A percentile compares a stretch with the other conserved stretches of the same genome.
phyloP scores from a whole-genome alignment of 768 basidiomycete genomes.

The Tephrocybe sp. region DNA sequence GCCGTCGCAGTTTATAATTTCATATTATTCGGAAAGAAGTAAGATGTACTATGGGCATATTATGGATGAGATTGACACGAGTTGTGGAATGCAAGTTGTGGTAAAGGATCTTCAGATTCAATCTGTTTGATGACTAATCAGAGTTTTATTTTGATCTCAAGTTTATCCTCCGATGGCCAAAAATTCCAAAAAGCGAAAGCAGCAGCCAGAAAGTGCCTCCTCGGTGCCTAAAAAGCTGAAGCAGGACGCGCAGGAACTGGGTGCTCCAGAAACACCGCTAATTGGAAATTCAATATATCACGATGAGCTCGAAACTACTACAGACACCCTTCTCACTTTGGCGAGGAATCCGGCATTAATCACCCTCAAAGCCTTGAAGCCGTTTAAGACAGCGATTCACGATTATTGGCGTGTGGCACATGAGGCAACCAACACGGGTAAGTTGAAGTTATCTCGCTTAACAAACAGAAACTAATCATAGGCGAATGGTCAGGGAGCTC shows the following conservation, averaged over 20 bases:
- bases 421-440: conserved; percentile 33
- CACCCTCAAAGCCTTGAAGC: conserved; percentile 31
- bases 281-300: conserved; percentile 32
- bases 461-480: neutral
- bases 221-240: conserved; percentile 18
- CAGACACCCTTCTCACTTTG: conserved; percentile 31
- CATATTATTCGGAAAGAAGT: too few species aligned
- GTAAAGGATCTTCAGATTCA: neutral
- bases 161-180: conserved; percentile 11
- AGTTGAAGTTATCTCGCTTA: neutral
- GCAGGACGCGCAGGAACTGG: neutral
- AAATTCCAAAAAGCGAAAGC: conserved; percentile 22
- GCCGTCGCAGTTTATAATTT: too few species aligned
- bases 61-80: too few species aligned
- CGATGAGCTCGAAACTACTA: conserved; percentile 39
- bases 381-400: conserved; percentile 37
- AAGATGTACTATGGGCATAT: too few species aligned
- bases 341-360: conserved; percentile 32
- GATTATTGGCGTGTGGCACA: conserved; percentile 37
- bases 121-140: neutral
- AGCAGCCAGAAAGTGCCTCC: conserved; percentile 8
- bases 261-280: conserved; percentile 8
- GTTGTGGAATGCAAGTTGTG: neutral
- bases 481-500: conserved; percentile 26
- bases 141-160: neutral